A percentile compares a stretch with the other conserved stretches of the same genome.
phyloP scores from a whole-genome alignment of 1,284 basidiomycete genomes.

The Moesziomyces aphidis region DNA sequence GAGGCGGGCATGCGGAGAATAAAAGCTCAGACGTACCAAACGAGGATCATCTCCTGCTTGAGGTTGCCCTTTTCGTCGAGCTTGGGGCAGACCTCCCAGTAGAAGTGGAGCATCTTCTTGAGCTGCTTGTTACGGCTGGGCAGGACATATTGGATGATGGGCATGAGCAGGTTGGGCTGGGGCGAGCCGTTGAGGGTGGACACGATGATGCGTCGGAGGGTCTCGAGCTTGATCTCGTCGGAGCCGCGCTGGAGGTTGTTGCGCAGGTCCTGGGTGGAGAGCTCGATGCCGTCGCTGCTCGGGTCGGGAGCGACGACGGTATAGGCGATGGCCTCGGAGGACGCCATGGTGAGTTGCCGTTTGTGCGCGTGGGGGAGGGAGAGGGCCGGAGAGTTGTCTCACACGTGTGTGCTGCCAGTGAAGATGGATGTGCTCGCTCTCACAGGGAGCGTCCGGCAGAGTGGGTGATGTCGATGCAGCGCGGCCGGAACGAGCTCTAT shows the following conservation, averaged over 20 bases:
- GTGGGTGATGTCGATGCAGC: too few relatives aligned
- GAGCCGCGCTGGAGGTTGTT: conserved; percentile 90
- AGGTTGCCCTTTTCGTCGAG: conserved; percentile 96
- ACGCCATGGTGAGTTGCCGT: conserved; percentile 20
- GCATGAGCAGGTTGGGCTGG: conserved; percentile 92
- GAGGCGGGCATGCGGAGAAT: too few relatives aligned
- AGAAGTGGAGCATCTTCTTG: conserved; percentile 97
- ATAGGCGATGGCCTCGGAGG: conserved; percentile 52
- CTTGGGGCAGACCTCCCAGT: conserved; percentile 99
- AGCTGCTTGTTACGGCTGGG: conserved; percentile 95
- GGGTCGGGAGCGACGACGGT: conserved; percentile 51
- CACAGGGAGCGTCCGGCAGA: background rate
- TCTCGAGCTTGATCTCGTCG: conserved; percentile 98
- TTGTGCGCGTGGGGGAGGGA: background rate
- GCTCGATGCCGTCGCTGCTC: conserved; percentile 52
- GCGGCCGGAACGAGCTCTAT: background rate
- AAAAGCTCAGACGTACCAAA: conserved; percentile 77
- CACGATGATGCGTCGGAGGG: conserved; percentile 93
- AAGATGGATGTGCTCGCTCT: background rate
- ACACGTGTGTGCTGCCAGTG: background rate
- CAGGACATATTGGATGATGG: conserved; percentile 97
- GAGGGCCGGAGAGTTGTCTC: background rate
- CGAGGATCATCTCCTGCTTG: conserved; percentile 99
- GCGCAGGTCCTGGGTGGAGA: conserved; percentile 76
- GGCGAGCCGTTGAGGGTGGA: conserved; percentile 95